Base-by-base conservation (phyloP, 192 early-diverging fungal species). In the Tieghemiomyces parasiticus region DNA sequence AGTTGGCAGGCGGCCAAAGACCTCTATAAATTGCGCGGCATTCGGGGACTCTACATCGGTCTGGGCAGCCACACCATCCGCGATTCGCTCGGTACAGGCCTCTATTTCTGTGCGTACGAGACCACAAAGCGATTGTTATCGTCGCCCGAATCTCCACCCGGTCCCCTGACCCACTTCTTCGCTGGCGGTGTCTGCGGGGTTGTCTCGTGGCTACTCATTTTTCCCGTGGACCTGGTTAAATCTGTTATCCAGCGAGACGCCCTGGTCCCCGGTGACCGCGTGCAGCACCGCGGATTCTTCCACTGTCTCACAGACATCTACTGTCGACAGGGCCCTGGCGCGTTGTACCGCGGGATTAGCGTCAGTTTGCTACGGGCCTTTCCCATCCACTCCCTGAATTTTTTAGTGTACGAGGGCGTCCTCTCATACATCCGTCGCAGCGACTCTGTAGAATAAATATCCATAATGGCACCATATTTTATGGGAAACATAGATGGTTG, bases 351-450 rank as follows among this genome's bases (percentile, higher is more conserved):
- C 46, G 87, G 87, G 19, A 60, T 90, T 10, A 81, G 77, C 1
- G 85, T 86, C 20, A 88, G 83, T 30, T 73, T 87, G 9, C 77
- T 88, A 26, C 72, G 87, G 4, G 86, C 86, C 2, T 85, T 88
- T 61, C 87, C 87, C 0, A 80, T 90, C 60, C 87, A 90, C 64
- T 82, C 81, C 13, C 65, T 90, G n/a, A 90, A 90, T 64, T 90
- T 86, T 78, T 65, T 88, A 13, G 84, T 90, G 4, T 87, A 85
- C 61, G 87, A 89, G 65, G 73, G 74, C 62, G 76, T 76, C 2
- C 55, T 73, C 6, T 10, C 22, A 9, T 4, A 14, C 22, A 50
- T 50, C 16, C 38, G 38, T 12, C 38, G 38, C 38, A 44, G 6
- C 16, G 38, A 6, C 38, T 44, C 9, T 12, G 38, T 16, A 44